Evolutionary conservation across 805 yeast genomes (phyloP).

Genomic region (Wickerhamiella bombiphila): DNA sequence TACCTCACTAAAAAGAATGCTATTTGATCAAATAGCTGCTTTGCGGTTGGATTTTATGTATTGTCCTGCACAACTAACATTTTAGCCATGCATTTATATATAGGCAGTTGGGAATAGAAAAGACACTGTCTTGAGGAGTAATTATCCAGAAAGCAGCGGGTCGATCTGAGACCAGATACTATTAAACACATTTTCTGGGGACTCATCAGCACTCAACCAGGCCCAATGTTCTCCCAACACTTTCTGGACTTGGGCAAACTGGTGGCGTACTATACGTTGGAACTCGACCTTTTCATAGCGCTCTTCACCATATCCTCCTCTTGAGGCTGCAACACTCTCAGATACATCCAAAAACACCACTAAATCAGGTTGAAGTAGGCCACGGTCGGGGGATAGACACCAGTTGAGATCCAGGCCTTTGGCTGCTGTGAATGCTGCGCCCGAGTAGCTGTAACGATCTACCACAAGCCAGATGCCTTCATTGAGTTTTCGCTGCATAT

Average conservation of each 20-base stretch:
- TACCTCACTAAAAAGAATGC: constrained; percentile 47
- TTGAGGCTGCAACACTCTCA: constrained; percentile 28
- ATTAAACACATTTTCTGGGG: constrained; percentile 39
- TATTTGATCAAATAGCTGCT: constrained; percentile 12
- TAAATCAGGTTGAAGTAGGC: constrained; percentile 76
- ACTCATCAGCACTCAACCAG: constrained; percentile 45
- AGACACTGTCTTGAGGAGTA: too few species aligned
- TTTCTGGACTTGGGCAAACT: constrained; percentile 30
- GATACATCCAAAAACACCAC: constrained; percentile 60
- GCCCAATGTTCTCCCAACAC: constrained; percentile 27
- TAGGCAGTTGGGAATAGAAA: neutral
- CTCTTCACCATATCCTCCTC: constrained; percentile 90
- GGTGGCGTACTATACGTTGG: constrained; percentile 52
- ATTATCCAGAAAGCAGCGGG: neutral
- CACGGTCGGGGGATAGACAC: constrained; percentile 71
- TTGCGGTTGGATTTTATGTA: neutral
- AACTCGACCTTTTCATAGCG: constrained; percentile 66
- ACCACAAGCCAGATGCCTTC: constrained; percentile 49
- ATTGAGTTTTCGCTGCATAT: constrained; percentile 32
- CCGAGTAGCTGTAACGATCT: constrained; percentile 86
- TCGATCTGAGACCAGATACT: neutral
- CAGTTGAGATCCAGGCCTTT: constrained; percentile 60
- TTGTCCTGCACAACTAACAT: neutral
- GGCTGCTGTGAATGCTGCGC: constrained; percentile 83
- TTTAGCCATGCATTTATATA: neutral